Conservation (phyloP, 805 yeast genomes). For the Danielia reshetovae region DNA sequence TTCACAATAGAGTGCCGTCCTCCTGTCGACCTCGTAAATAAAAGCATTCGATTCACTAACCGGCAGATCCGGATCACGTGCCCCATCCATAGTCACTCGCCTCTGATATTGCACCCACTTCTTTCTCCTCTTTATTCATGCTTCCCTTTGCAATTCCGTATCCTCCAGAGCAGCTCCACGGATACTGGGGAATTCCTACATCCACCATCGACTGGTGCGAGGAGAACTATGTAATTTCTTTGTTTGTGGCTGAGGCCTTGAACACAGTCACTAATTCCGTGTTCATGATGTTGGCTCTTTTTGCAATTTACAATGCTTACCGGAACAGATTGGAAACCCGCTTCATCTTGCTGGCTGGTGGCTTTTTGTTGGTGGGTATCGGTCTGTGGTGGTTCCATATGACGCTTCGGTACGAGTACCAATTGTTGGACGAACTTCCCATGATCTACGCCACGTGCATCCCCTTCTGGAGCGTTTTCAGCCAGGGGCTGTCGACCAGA, state of each 20-base stretch:
- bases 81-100: no score
- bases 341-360: slow-evolving; percentile 67
- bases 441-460: slow-evolving; percentile 98
- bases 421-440: slow-evolving; percentile 90
- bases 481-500: slow-evolving; percentile 46
- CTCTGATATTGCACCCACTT: no score
- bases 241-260: slow-evolving; percentile 84
- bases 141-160: slow-evolving; percentile 51
- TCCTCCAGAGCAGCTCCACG: slow-evolving; percentile 51
- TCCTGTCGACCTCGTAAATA: no score
- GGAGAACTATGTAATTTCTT: slow-evolving; percentile 86
- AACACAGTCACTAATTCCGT: slow-evolving; percentile 76
- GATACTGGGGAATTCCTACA: slow-evolving; percentile 81
- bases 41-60: no score
- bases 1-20: no score
- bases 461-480: slow-evolving; percentile 82
- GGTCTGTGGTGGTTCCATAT: slow-evolving; percentile 96
- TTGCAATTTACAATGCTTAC: slow-evolving; percentile 58
- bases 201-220: slow-evolving; percentile 99
- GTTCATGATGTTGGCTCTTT: slow-evolving; percentile 53
- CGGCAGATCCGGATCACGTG: slow-evolving; percentile 5
- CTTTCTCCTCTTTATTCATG: no score
- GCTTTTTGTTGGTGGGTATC: slow-evolving; percentile 84
- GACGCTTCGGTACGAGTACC: slow-evolving; percentile 88
- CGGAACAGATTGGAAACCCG: slow-evolving; percentile 63